Evolutionary conservation across 2,329 filamentous ascomycete species (phyloP), one percentile per base, ranked within the genome.

Genomic region (Madurella mycetomatis): DNA sequence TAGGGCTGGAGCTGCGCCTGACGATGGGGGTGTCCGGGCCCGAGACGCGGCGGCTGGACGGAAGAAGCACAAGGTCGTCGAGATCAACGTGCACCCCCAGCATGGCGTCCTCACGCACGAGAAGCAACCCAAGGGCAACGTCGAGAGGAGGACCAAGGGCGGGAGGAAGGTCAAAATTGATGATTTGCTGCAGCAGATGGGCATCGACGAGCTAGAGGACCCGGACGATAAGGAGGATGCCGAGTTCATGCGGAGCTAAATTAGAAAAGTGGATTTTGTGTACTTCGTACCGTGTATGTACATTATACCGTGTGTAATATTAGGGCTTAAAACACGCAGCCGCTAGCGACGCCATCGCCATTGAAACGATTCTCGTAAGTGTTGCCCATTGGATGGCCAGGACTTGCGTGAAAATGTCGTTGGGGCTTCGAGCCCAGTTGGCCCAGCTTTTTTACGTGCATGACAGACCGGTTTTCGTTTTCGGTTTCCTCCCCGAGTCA

Each of bases 11-110:
- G 13, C 66, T 46, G 48, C 60, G 13, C 65, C 67, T 0, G 71
- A 76, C 30, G 78, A 79, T 40, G 76, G 75, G 4, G 76, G 75
- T 3, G 74, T 78, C 49, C 70, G 76, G 41, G 70, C 74, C 13
- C 66, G 65, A 45, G 50, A 50, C 9, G 56, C 70, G 68, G 49
- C 54, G 41, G 41, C 69, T 63, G 2, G 59, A 54, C 15, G 49
- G 48, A 49, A 71, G 68, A 77, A 73, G 63, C 49, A 54, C 11
- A 76, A 70, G 64, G 72, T 72, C 44, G 70, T 78, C n/a, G 64
- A 70, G 40, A 55, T 76, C n/a, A 64, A 66, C 5, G 66, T 68
- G 13, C 65, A 73, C 42, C 58, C 61, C 9, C 49, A 60, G 30
- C 52, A 55, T 13, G 73, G 73, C n/a, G 70, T 76, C 18, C 65